phyloP scores from a whole-genome alignment of 2,329 filamentous ascomycete genomes.

The Aspergillus thermomutatus region DNA sequence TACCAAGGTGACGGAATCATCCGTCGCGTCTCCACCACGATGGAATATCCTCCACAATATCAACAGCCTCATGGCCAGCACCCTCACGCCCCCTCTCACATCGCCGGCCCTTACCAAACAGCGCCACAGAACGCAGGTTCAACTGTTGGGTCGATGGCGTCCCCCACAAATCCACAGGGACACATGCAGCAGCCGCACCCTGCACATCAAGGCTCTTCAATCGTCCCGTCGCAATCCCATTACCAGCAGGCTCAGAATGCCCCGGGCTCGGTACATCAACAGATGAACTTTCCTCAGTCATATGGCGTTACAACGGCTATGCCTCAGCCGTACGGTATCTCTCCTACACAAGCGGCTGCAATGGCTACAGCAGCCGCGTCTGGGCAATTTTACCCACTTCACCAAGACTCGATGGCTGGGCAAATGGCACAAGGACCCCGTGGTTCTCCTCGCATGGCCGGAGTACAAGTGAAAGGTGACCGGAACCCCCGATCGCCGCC shows the following conservation, averaged over 20 bases:
- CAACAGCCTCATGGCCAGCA: slow-evolving; percentile 62
- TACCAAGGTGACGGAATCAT: slow-evolving; percentile 24
- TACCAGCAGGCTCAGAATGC: slow-evolving; percentile 64
- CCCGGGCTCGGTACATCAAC: slow-evolving; percentile 58
- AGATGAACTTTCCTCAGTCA: slow-evolving; percentile 76
- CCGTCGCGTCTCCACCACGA: slow-evolving; percentile 45
- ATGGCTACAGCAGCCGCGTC: slow-evolving; percentile 93
- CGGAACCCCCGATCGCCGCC: slow-evolving; percentile 73
- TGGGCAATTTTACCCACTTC: slow-evolving; percentile 73
- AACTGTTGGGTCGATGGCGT: slow-evolving; percentile 58
- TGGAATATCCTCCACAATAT: slow-evolving; percentile 74
- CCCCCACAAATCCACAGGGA: slow-evolving; percentile 67
- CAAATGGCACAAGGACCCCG: slow-evolving; percentile 54
- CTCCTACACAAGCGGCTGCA: slow-evolving; percentile 80
- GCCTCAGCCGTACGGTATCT: slow-evolving; percentile 71
- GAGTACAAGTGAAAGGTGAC: slow-evolving; percentile 66
- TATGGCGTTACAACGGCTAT: slow-evolving; percentile 73
- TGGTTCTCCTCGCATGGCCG: slow-evolving; percentile 74
- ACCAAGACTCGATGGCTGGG: slow-evolving; percentile 65
- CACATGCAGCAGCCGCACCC: slow-evolving; percentile 58
- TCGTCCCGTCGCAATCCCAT: slow-evolving; percentile 71
- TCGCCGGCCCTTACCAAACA: slow-evolving; percentile 61
- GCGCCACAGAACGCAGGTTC: slow-evolving; percentile 51
- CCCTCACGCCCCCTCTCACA: slow-evolving; percentile 57
- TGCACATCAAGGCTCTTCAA: slow-evolving; percentile 71